Evolutionary conservation across 2,329 filamentous ascomycete species (phyloP).

Genomic region (Cryphonectria carpinicola): DNA sequence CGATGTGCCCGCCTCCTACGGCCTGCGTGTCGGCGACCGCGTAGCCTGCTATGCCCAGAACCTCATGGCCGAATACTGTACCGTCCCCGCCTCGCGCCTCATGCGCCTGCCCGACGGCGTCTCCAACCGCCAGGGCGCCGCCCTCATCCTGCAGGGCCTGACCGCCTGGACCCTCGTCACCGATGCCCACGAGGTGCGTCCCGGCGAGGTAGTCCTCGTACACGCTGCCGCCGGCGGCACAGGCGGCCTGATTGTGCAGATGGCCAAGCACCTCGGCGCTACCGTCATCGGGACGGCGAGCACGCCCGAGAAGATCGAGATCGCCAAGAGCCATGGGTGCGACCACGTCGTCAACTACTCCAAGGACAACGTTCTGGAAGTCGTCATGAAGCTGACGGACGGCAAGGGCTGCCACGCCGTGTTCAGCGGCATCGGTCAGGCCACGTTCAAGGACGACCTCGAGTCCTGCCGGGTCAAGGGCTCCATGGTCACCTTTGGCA

Average conservation of each 20-base stretch:
- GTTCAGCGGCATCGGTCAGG: constrained; percentile 83
- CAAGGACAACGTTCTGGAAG: constrained; percentile 58
- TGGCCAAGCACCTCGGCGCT: constrained; percentile 74
- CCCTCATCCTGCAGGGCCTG: constrained; percentile 75
- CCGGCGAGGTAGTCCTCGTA: constrained; percentile 65
- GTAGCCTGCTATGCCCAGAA: constrained; percentile 67
- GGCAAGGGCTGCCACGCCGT: constrained; percentile 76
- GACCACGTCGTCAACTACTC: constrained; percentile 74
- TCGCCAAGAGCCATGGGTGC: constrained; percentile 73
- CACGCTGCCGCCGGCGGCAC: constrained; percentile 87
- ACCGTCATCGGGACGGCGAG: constrained; percentile 80
- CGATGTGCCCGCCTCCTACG: constrained; percentile 55
- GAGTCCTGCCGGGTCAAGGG: constrained; percentile 57
- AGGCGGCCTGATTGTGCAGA: constrained; percentile 74
- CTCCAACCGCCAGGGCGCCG: constrained; percentile 65
- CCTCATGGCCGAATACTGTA: constrained; percentile 61
- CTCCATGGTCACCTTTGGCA: constrained; percentile 68
- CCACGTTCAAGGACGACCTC: constrained; percentile 55
- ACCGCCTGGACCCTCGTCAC: constrained; percentile 80
- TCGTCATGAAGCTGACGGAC: constrained; percentile 70
- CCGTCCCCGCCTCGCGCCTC: constrained; percentile 56
- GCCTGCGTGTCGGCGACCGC: constrained; percentile 66
- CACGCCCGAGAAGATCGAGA: constrained; percentile 70
- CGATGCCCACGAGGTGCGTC: constrained; percentile 55
- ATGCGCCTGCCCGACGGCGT: constrained; percentile 68